Evolutionary conservation across 257 asterid species (phyloP).

Genomic region (Solanum etuberosum): DNA sequence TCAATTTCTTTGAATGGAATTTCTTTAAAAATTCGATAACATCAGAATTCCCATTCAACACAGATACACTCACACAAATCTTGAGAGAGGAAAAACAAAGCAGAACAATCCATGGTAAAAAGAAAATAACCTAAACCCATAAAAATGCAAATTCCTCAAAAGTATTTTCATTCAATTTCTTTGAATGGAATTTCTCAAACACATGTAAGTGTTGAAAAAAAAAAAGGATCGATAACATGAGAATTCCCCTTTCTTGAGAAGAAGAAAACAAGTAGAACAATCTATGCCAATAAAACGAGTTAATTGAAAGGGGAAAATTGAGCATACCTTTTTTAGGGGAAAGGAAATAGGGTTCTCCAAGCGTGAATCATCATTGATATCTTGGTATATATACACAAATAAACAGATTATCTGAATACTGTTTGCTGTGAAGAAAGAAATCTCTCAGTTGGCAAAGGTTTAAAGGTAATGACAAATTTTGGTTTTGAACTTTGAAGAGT

Average conservation of each 20-base stretch:
- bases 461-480: too few relatives aligned
- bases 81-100: not conserved
- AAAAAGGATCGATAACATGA: not conserved
- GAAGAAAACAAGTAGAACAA: not conserved
- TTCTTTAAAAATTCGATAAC: not conserved
- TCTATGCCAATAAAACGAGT: not conserved
- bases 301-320: not conserved
- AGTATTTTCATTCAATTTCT: too few relatives aligned
- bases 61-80: not conserved
- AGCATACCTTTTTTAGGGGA: not conserved
- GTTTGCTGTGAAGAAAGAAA: not conserved
- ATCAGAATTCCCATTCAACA: not conserved
- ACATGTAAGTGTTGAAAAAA: too few relatives aligned
- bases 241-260: not conserved
- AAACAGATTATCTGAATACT: too few relatives aligned
- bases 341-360: not conserved
- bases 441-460: not conserved
- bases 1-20: not conserved
- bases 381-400: too few relatives aligned
- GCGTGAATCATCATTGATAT: not conserved
- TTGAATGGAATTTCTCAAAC: too few relatives aligned
- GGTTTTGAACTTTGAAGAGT: not conserved
- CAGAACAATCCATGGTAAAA: not conserved
- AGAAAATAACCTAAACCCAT: too few relatives aligned
- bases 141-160: too few relatives aligned